Evolutionary conservation across 2,329 filamentous ascomycete genomes (phyloP).

Genomic region (Mycosphaerella sp.): DNA sequence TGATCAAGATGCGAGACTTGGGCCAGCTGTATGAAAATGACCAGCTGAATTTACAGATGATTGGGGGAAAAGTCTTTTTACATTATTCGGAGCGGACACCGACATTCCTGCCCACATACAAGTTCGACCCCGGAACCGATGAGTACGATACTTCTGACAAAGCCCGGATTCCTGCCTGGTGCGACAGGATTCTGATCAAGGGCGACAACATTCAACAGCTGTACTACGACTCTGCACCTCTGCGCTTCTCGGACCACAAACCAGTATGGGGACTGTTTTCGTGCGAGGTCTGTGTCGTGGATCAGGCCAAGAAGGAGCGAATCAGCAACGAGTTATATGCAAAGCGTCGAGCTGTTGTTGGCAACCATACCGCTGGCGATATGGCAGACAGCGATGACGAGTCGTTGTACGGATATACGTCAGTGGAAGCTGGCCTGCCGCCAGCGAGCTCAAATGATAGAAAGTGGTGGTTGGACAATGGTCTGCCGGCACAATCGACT

Average conservation of each 20-base stretch:
- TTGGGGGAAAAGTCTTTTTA: slow-evolving; percentile 79
- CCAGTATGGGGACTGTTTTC: slow-evolving; percentile 88
- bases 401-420: slow-evolving; percentile 72
- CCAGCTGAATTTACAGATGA: slow-evolving; percentile 95
- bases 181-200: slow-evolving; percentile 84
- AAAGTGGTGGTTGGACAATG: slow-evolving; percentile 61
- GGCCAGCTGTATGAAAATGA: slow-evolving; percentile 84
- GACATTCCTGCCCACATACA: slow-evolving; percentile 88
- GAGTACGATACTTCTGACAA: slow-evolving; percentile 94
- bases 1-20: slow-evolving; percentile 67
- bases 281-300: slow-evolving; percentile 71
- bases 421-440: slow-evolving; percentile 69
- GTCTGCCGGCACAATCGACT: slow-evolving; percentile 66
- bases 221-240: slow-evolving; percentile 72
- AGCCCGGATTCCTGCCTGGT: slow-evolving; percentile 92
- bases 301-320: slow-evolving; percentile 64
- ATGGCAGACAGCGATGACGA: slow-evolving; percentile 66
- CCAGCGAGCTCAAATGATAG: slow-evolving; percentile 55
- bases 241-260: slow-evolving; percentile 91
- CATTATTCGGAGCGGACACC: slow-evolving; percentile 89
- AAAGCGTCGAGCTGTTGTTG: slow-evolving; percentile 59
- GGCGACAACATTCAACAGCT: slow-evolving; percentile 76
- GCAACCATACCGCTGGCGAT: slow-evolving; percentile 52
- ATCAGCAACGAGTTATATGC: slow-evolving; percentile 71
- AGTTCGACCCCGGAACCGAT: slow-evolving; percentile 84